phyloP scores from a whole-genome alignment of 768 basidiomycete genomes.

The Hypholoma fasciculare region DNA sequence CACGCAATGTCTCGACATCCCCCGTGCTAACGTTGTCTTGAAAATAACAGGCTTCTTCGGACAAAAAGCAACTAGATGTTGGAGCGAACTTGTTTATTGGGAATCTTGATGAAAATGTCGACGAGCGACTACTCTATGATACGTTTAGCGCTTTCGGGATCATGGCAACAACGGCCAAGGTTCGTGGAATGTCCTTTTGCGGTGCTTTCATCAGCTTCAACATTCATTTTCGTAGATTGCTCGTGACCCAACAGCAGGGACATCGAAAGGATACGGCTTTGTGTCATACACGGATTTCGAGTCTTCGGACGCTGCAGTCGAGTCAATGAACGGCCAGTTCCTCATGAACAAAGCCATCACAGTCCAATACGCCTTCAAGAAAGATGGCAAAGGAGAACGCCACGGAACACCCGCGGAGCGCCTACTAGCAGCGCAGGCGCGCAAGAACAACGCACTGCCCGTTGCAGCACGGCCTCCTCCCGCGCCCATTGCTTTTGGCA shows the following conservation, averaged over 20 bases:
- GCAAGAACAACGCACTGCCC: conserved; percentile 91
- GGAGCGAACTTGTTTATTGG: conserved; percentile 98
- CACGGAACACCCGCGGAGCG: conserved; percentile 98
- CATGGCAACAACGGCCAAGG: conserved; percentile 90
- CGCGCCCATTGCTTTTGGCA: conserved; percentile 71
- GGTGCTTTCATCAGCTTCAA: background rate
- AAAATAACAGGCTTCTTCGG: conserved; percentile 80
- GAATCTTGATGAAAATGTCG: conserved; percentile 92
- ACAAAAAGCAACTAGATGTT: conserved; percentile 97
- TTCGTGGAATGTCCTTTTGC: conserved; percentile 30
- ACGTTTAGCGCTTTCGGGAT: conserved; percentile 95
- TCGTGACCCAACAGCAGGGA: conserved; percentile 79
- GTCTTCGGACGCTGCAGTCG: conserved; percentile 92
- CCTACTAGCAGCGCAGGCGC: conserved; percentile 90
- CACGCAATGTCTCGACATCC: background rate
- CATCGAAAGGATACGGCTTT: conserved; percentile 97
- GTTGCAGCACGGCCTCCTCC: conserved; percentile 75
- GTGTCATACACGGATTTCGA: conserved; percentile 98
- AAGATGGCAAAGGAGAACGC: conserved; percentile 97
- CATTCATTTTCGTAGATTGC: conserved; percentile 64
- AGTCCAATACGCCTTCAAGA: conserved; percentile 99
- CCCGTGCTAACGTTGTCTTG: conserved; percentile 12
- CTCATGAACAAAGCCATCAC: conserved; percentile 98
- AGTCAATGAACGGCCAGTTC: conserved; percentile 97
- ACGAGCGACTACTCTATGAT: conserved; percentile 89